A percentile compares a stretch with the other conserved stretches of the same genome.
Conservation (phyloP, 1,284 basidiomycete species). For the Ganoderma multipileum region DNA sequence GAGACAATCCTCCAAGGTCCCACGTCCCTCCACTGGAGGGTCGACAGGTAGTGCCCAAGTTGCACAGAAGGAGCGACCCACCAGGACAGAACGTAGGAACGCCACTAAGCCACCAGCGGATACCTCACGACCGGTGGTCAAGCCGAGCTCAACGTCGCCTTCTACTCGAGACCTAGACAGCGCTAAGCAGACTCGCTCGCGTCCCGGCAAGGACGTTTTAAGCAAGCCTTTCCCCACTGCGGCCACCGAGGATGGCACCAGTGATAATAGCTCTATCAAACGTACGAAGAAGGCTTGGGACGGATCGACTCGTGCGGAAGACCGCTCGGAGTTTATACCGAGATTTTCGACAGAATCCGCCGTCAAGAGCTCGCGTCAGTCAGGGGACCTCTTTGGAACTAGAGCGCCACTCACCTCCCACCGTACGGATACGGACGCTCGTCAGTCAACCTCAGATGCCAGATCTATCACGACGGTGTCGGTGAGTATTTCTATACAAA, state of each 20-base stretch:
- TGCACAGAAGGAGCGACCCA: neutral
- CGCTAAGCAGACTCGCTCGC: neutral
- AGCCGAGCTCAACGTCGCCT: neutral
- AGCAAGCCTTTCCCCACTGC: neutral
- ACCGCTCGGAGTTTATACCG: neutral
- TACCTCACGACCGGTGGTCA: neutral
- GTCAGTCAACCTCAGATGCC: neutral
- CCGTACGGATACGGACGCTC: neutral
- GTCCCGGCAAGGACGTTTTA: neutral
- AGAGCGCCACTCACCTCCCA: neutral
- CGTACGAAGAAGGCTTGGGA: neutral
- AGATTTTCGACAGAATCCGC: neutral
- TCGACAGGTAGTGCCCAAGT: neutral
- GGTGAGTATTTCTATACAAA: neutral
- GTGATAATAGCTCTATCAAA: neutral
- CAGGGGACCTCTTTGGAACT: neutral
- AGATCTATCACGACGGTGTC: neutral
- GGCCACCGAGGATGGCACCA: neutral
- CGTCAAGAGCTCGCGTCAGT: neutral
- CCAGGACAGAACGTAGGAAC: neutral
- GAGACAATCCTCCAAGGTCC: neutral
- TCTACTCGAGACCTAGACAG: neutral
- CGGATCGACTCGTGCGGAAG: neutral
- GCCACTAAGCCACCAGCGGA: neutral
- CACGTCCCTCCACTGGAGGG: neutral